Evolutionary conservation across 306 rosid species (phyloP).

Genomic region (Medicago lupulina): DNA sequence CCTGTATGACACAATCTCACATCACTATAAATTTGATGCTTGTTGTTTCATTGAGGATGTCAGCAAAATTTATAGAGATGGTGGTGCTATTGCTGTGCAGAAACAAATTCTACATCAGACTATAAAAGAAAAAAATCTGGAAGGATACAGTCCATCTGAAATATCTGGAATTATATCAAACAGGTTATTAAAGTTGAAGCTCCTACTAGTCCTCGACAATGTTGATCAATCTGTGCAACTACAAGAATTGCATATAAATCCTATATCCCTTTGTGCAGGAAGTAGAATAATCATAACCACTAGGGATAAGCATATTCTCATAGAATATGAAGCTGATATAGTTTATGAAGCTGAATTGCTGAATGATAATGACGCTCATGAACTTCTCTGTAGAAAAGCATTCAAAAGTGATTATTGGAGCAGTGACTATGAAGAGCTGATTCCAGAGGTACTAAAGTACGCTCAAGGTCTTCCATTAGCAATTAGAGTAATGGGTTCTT

Average conservation of each 20-base stretch:
- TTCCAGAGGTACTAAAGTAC: not conserved
- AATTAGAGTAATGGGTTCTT: not conserved
- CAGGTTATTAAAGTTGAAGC: not conserved
- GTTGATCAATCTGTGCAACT: constrained; percentile 2
- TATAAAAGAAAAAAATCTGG: not conserved
- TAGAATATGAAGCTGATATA: not conserved
- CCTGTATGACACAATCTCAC: constrained; percentile 14
- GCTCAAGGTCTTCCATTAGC: constrained; percentile 26
- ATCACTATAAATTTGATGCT: not conserved
- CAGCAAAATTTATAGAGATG: not conserved
- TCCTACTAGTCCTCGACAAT: constrained; percentile 6
- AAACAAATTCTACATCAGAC: constrained; percentile 1
- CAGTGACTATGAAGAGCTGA: not conserved
- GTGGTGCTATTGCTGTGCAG: not conserved
- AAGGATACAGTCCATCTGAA: not conserved
- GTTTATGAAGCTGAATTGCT: not conserved
- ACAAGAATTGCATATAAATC: not conserved
- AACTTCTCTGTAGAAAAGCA: constrained; percentile 8
- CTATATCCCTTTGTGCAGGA: not conserved
- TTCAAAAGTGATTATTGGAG: constrained; percentile 7
- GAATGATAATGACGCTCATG: not conserved
- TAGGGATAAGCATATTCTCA: not conserved
- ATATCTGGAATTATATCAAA: not conserved
- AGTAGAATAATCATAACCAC: constrained; percentile 27
- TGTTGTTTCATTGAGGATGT: not conserved